Evolutionary conservation across 495 filamentous ascomycete genomes (phyloP).

Genomic region (Penicillium riverlandense): DNA sequence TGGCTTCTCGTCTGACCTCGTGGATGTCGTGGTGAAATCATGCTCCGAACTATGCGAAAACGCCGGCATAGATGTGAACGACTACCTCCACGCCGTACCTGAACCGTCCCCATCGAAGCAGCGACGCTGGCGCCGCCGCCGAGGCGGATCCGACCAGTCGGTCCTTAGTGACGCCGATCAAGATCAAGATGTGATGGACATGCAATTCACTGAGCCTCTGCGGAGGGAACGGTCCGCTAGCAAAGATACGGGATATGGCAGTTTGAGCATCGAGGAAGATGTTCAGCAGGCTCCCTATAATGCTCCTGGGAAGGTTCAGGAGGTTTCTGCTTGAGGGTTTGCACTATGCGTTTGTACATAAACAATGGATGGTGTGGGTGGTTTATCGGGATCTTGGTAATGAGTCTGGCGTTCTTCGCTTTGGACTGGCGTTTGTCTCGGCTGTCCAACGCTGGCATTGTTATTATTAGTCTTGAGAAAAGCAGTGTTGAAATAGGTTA

Average conservation of each 20-base stretch:
- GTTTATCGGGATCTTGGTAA: background rate
- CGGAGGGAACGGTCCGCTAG: constrained; percentile 18
- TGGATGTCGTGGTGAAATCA: constrained; percentile 33
- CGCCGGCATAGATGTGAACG: constrained; percentile 32
- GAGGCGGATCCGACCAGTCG: constrained; percentile 8
- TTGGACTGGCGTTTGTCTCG: background rate
- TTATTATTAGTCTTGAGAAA: background rate
- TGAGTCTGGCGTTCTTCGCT: constrained; percentile 3
- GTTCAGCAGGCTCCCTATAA: background rate
- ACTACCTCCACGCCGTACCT: constrained; percentile 15
- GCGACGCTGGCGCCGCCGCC: constrained; percentile 10
- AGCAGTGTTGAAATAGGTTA: background rate
- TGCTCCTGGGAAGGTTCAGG: constrained; percentile 1
- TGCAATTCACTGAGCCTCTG: constrained; percentile 7
- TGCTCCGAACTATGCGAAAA: constrained; percentile 31
- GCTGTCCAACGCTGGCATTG: background rate
- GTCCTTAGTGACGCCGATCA: constrained; percentile 18
- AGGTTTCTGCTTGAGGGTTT: constrained; percentile 1
- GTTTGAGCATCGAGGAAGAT: constrained; percentile 22
- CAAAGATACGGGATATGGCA: constrained; percentile 28
- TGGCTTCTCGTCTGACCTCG: constrained; percentile 31
- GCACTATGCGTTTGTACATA: no score
- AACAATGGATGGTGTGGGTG: no score
- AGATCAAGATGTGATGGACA: constrained; percentile 9
- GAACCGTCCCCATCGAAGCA: constrained; percentile 4